Base-by-base conservation (phyloP, 805 yeast species). In the Candida wancherniae region DNA sequence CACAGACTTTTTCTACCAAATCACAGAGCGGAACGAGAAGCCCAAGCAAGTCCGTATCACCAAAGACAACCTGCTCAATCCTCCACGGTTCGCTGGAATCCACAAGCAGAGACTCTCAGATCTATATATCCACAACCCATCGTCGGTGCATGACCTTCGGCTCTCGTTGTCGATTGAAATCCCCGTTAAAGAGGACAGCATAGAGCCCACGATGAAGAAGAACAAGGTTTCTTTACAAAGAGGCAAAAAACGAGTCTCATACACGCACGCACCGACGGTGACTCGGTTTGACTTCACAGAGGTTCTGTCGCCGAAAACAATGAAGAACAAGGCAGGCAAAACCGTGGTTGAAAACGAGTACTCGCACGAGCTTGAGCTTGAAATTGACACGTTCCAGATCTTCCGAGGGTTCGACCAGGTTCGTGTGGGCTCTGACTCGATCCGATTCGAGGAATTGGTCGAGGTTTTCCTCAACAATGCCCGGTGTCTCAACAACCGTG, bases 61-160 rank as follows among this genome's bases (percentile, higher is more conserved):
- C 9, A 70, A 75, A 33, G 92, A 84, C 53, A 65, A 65, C 39
- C 38, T 40, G 24, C 63, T 73, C 26, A 68, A 68, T 31, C 83
- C 92, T 0, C 79, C 80, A 7, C 67, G 94, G 45, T 76, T 77
- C 29, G 77, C 76, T 19, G 80, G 80, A 24, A 82, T 87, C 31
- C 77, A 77, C 38, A 87, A 87, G 50, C 72, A 75, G 44, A 68
- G 90, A 33, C 60, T 86, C n/a, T 73, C 85, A 2, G 86, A 82
- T 50, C 55, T 88, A 34, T 70, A 75, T 47, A 65, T 87, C 13
- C 78, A 74, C 48, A 71, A 81, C 33, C 96, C 96, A 4, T 80
- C 83, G 41, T 75, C 83, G 19, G 67, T 77, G 56, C 80, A 78
- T 51, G 97, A 87, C 57, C 65, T 80, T 44, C 71, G 94, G 45